phyloP scores from a whole-genome alignment of 2,329 filamentous ascomycete genomes.

The Blumeriella jaapii region DNA sequence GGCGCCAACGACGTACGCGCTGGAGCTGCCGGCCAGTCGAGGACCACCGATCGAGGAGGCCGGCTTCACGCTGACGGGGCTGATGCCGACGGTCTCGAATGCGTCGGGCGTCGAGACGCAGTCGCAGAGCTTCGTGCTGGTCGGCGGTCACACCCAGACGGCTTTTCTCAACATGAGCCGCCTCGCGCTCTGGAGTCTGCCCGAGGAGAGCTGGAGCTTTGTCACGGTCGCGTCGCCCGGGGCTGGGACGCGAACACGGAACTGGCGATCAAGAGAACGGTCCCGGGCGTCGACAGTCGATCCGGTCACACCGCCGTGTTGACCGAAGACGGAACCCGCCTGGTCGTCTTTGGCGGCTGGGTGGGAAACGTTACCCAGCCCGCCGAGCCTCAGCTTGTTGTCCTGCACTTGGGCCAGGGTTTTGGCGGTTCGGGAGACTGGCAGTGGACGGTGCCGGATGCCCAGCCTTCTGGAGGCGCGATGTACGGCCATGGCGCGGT shows the following conservation, averaged over 20 bases:
- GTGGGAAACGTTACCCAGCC: conserved; percentile 68
- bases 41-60: conserved; percentile 67
- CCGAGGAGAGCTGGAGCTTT: conserved; percentile 80
- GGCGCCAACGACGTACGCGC: conserved; percentile 29
- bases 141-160: conserved; percentile 72
- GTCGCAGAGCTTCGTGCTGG: conserved; percentile 65
- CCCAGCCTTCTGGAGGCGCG: conserved; percentile 34
- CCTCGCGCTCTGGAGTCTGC: conserved; percentile 75
- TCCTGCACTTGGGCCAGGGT: conserved; percentile 63
- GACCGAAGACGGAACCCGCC: conserved; percentile 62
- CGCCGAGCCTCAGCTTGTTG: conserved; percentile 68
- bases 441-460: conserved; percentile 53
- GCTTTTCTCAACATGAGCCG: conserved; percentile 95
- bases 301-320: conserved; percentile 84
- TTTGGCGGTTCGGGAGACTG: conserved; percentile 62
- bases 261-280: conserved; percentile 37
- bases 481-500: conserved; percentile 54
- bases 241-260: conserved; percentile 36
- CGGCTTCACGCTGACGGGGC: conserved; percentile 70
- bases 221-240: conserved; percentile 45
- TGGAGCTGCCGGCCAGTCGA: conserved; percentile 34
- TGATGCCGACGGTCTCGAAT: conserved; percentile 60
- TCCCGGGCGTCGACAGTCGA: conserved; percentile 48
- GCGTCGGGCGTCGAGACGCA: conserved; percentile 54
- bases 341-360: conserved; percentile 84